Evolutionary conservation across 352 stramenopile species (phyloP).

Genomic region (Globisporangium polare): DNA sequence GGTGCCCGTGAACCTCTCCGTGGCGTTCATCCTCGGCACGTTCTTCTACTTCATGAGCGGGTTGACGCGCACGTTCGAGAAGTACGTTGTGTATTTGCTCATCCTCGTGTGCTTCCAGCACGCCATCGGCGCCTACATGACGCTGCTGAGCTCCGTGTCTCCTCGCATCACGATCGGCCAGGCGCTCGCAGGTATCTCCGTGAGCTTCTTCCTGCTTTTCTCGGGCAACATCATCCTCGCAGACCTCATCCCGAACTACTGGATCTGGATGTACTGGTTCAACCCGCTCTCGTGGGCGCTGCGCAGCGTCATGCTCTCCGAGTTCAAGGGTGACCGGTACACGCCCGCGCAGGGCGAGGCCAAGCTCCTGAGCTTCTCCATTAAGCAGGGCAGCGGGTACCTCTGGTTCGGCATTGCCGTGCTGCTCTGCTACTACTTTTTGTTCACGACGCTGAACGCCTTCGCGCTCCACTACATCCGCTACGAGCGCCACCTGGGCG

Average conservation of each 20-base stretch:
- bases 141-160: conserved; percentile 23
- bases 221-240: conserved; percentile 41
- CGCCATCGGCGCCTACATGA: conserved; percentile 31
- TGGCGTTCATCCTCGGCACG: background rate
- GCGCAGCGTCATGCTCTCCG: conserved; percentile 26
- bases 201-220: conserved; percentile 41
- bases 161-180: conserved; percentile 31
- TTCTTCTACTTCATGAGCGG: conserved; percentile 70
- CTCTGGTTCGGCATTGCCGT: conserved; percentile 36
- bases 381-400: conserved; percentile 19
- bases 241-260: conserved; percentile 33
- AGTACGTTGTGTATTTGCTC: conserved; percentile 38
- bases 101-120: conserved; percentile 70
- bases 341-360: background rate
- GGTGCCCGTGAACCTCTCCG: conserved; percentile 8
- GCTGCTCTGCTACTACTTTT: conserved; percentile 32
- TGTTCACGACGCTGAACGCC: conserved; percentile 38
- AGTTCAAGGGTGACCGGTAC: conserved; percentile 26
- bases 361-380: conserved; percentile 13
- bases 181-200: conserved; percentile 23
- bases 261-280: conserved; percentile 46
- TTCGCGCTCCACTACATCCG: conserved; percentile 30
- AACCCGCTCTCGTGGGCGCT: conserved; percentile 39
- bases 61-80: conserved; percentile 36
- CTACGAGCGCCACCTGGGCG: conserved; percentile 19